Base-by-base conservation (phyloP, 148 eudicot genomes). In the Fagopyrum homotropicum region DNA sequence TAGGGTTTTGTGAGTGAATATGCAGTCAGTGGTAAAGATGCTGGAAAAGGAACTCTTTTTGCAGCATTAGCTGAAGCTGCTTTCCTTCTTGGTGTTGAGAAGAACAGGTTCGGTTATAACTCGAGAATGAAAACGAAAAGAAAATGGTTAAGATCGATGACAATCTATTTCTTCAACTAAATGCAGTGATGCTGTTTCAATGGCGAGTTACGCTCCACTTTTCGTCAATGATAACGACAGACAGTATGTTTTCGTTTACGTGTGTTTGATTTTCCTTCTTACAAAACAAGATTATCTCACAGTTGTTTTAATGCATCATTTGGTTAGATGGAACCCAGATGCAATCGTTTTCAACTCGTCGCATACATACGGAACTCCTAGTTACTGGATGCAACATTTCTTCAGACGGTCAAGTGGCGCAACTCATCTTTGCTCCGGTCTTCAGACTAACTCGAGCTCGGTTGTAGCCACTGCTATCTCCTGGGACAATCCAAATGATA, bases 1-100 rank as follows among this genome's bases (percentile, higher is more conserved):
- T 80, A 92, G 98, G 98, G 89, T 80, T 95, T 95, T 82, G 98
- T 95, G 76, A 94, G 98, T 83, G 98, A 95, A 69, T 95, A 95
- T 78, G 98, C 92, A 76, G 97, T 95, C 72, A 88, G 84, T 57
- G 85, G 82, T 17, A 43, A 81, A 76, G 78, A 72, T 74, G 87
- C 91, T 79, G 93, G 97, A 45, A 77, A 72, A 49, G 98, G 98
- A 78, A 90, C 85, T 80, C 89, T 95, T 83, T 78, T 90, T 61
- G 91, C 97, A 61, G 97, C 92, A 52, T 73, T 95, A 46, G 96
- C 90, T 48, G 97, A 95, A 83, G 97, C 93, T 73, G 97, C 93
- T 19, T 95, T 95, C 81, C 97, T 95, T 64, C 82, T 92, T 77
- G 98, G 97, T 71, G 30, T 92, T 48, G 98, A 95, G 81, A 90